These are phyloP conservation scores for Trichosporon sp. DNA, from an alignment of 1,284 basidiomycete genomes.

Conservation along the genomic window DNA sequence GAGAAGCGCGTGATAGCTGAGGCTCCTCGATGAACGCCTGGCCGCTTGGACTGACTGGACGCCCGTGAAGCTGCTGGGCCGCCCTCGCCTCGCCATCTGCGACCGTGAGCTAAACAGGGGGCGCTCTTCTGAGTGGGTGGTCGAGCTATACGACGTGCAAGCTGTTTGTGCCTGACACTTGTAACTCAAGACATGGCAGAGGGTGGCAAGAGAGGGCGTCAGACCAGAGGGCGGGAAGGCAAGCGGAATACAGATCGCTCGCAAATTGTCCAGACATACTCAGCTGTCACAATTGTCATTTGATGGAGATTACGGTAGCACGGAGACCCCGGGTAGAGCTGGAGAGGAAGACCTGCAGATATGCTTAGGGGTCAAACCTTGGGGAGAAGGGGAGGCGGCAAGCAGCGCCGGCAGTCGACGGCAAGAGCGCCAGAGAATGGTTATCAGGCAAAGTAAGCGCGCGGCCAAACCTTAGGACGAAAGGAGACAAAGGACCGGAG, in stretches of 20 bases:
- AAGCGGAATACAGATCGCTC: neutral
- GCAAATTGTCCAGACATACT: neutral
- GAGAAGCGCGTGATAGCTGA: neutral
- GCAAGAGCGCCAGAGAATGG: neutral
- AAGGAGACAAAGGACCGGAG: neutral
- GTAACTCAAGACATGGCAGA: neutral
- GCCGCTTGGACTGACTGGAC: neutral
- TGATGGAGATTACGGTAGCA: too few relatives aligned
- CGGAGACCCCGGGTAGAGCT: too few relatives aligned
- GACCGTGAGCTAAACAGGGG: neutral
- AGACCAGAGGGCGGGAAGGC: neutral
- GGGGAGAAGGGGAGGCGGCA: neutral
- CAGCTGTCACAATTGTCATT: too few relatives aligned
- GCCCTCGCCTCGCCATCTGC: neutral
- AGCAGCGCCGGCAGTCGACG: neutral
- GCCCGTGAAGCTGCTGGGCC: too few relatives aligned
- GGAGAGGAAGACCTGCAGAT: too few relatives aligned
- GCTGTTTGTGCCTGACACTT: neutral
- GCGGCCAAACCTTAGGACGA: neutral
- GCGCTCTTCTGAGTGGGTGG: neutral
- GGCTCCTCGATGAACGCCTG: too few relatives aligned
- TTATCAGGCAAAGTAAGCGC: neutral
- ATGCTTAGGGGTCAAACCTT: too few relatives aligned
- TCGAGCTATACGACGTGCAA: neutral
- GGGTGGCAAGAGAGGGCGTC: neutral